Conservation (phyloP, 352 stramenopile species). For the Globisporangium paroecandrum region DNA sequence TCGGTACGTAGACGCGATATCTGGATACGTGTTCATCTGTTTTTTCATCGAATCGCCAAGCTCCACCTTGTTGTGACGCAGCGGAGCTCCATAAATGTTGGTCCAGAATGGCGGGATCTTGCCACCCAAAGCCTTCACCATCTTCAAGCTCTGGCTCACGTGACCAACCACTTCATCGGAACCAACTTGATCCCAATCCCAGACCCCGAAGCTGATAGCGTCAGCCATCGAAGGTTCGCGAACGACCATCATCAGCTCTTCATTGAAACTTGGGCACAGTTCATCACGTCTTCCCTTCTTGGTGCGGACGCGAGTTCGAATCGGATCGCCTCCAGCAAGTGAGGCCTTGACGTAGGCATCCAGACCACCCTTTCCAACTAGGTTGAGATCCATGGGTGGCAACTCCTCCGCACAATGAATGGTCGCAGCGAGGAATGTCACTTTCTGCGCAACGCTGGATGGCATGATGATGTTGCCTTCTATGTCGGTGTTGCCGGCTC, state of each 20-base stretch:
- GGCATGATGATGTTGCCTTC: conserved; percentile 81
- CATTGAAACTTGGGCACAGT: conserved; percentile 68
- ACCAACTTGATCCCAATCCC: conserved; percentile 78
- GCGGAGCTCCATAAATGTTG: conserved; percentile 75
- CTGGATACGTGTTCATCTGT: conserved; percentile 85
- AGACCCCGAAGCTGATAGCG: conserved; percentile 65
- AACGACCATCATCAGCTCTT: conserved; percentile 77
- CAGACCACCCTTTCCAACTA: conserved; percentile 57
- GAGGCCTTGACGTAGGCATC: conserved; percentile 71
- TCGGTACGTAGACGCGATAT: conserved; percentile 80
- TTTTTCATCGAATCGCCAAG: conserved; percentile 64
- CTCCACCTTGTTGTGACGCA: conserved; percentile 52
- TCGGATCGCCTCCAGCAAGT: conserved; percentile 48
- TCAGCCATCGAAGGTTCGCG: conserved; percentile 77
- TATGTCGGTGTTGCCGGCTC: conserved; percentile 31
- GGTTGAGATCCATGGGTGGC: conserved; percentile 65
- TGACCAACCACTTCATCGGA: conserved; percentile 72
- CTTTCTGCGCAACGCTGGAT: conserved; percentile 59
- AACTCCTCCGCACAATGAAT: conserved; percentile 75
- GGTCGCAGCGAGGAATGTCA: conserved; percentile 67
- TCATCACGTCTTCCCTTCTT: conserved; percentile 74
- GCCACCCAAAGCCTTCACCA: conserved; percentile 59
- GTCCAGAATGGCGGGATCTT: conserved; percentile 64
- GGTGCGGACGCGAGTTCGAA: conserved; percentile 72
- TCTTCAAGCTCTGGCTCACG: conserved; percentile 67